Conservation (phyloP, 2,329 filamentous ascomycete species). For the Paracamarosporium sp. region DNA sequence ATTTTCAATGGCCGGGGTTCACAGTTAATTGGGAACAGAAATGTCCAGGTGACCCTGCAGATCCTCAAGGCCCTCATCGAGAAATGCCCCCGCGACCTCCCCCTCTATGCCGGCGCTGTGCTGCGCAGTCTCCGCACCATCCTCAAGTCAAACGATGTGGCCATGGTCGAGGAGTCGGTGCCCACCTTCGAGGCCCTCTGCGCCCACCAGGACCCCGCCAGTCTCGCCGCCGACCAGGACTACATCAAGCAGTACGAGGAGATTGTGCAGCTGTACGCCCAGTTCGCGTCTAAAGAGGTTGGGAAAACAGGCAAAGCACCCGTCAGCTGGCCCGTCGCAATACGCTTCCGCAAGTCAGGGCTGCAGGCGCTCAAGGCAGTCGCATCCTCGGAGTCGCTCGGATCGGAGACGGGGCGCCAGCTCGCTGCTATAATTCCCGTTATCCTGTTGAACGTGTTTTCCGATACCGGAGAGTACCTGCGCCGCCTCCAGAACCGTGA, state of each 20-base stretch:
- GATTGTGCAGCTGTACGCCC: conserved; percentile 79
- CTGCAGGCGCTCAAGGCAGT: conserved; percentile 77
- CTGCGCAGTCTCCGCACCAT: conserved; percentile 85
- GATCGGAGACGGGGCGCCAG: conserved; percentile 76
- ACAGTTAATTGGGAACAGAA: too few species aligned
- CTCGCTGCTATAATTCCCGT: conserved; percentile 81
- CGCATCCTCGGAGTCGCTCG: conserved; percentile 79
- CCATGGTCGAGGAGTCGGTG: conserved; percentile 89
- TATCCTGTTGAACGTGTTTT: conserved; percentile 85
- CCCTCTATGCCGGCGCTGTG: conserved; percentile 84
- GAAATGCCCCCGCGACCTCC: conserved; percentile 87
- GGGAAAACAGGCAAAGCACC: conserved; percentile 49
- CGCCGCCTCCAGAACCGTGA: conserved; percentile 71
- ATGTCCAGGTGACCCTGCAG: conserved; percentile 92
- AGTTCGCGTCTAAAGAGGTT: conserved; percentile 73
- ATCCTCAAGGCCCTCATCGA: conserved; percentile 92
- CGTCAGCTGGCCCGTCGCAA: conserved; percentile 73
- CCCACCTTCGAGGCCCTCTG: conserved; percentile 89
- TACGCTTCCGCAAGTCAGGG: conserved; percentile 65
- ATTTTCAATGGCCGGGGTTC: too few species aligned
- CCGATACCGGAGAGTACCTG: conserved; percentile 73
- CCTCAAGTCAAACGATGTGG: conserved; percentile 84
- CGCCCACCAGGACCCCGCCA: conserved; percentile 83
- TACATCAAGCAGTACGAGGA: conserved; percentile 84
- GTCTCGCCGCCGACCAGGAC: conserved; percentile 82